These are phyloP conservation scores for Candida qinlingensis DNA, from an alignment of 805 yeast species.

Conservation along the genomic window DNA sequence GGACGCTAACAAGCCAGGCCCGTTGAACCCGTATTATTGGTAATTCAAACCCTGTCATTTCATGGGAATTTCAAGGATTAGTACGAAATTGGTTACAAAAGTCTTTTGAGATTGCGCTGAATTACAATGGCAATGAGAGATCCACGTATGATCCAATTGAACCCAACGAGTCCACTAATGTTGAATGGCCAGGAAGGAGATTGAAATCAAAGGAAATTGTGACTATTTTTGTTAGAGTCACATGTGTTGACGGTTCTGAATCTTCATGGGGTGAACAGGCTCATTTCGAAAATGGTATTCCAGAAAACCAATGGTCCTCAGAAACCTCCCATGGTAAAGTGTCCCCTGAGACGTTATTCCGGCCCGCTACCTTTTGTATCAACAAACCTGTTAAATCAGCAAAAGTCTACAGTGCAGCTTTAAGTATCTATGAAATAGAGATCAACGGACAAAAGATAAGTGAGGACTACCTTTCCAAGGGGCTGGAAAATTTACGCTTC, in stretches of 20 bases:
- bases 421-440: constrained; percentile 12
- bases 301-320: neutral
- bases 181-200: neutral
- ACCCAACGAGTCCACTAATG: neutral
- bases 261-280: neutral
- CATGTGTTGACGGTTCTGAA: neutral
- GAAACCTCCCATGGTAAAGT: neutral
- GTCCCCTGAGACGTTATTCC: neutral
- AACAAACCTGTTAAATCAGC: neutral
- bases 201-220: neutral
- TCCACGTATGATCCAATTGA: neutral
- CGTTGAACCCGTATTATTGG: constrained; percentile 3
- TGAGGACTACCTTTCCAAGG: constrained; percentile 6
- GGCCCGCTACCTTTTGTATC: neutral
- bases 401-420: neutral
- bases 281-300: neutral
- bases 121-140: neutral
- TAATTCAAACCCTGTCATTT: constrained; percentile 6
- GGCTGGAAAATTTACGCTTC: constrained; percentile 16
- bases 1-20: constrained; percentile 4
- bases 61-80: constrained; percentile 12
- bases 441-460: constrained; percentile 10
- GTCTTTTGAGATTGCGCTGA: constrained; percentile 4
- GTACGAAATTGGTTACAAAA: constrained; percentile 13
- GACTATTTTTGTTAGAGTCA: neutral